Percentiles rank a stretch among this genome's conserved stretches.
These are phyloP conservation scores for Silene coronaria DNA, from an alignment of 179 eudicot species.

Conservation along the genomic window DNA sequence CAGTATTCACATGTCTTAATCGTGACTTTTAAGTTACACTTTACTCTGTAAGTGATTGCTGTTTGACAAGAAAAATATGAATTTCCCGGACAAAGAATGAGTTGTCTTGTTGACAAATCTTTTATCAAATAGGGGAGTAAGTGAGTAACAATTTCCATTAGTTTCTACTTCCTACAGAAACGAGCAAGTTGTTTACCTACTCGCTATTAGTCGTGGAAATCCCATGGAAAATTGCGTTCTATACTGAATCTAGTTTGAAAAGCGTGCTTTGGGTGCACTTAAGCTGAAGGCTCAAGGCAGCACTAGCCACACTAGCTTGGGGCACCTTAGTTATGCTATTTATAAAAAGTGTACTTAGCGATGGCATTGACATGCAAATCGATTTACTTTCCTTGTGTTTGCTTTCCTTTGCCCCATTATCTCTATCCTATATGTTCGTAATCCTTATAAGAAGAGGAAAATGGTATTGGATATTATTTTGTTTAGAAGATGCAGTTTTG, in stretches of 20 bases:
- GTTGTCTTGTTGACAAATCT: background rate
- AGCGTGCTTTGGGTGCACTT: no score
- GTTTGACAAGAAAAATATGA: background rate
- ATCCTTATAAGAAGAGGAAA: no score
- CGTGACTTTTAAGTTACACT: background rate
- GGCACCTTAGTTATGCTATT: no score
- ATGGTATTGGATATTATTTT: no score
- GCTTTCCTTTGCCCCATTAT: no score
- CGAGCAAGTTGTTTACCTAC: background rate
- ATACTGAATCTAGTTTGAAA: background rate
- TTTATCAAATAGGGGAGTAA: background rate
- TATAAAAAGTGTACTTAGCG: no score
- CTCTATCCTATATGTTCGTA: no score
- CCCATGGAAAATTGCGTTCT: background rate
- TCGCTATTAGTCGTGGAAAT: background rate
- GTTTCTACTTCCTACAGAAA: background rate
- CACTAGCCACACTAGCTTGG: no score
- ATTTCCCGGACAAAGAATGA: background rate
- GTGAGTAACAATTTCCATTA: background rate
- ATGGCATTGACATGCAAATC: no score
- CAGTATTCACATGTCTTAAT: background rate
- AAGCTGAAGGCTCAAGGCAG: no score
- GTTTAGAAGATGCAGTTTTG: no score
- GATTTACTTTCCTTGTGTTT: no score
- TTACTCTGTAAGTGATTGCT: background rate